Percentiles rank a stretch among this genome's conserved stretches.
Conservation (phyloP, 495 filamentous ascomycete species). For the Darksidea phi region DNA sequence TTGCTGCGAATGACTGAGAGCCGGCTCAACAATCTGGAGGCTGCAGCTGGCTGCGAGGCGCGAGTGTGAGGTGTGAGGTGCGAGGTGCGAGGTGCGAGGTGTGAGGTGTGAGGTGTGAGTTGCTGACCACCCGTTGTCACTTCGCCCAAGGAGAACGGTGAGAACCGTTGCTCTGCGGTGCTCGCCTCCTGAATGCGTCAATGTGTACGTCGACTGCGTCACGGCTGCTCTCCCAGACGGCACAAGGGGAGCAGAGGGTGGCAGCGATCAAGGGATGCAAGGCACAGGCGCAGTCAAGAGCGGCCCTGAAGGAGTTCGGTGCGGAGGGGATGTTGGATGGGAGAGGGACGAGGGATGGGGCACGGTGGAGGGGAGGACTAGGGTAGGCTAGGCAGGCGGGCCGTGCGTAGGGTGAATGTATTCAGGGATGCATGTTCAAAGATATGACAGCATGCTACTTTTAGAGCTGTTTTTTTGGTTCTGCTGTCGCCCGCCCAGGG, state of each 20-base stretch:
- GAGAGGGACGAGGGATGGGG: constrained; percentile 9
- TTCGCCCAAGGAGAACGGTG: background rate
- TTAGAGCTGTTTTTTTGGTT: constrained; percentile 15
- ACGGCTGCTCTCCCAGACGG: background rate
- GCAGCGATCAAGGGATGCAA: constrained; percentile 6
- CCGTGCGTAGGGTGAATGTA: constrained; percentile 32
- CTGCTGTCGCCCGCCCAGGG: constrained; percentile 13
- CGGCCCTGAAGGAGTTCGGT: background rate
- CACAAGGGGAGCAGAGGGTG: background rate
- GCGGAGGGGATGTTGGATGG: background rate
- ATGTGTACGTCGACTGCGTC: constrained; percentile 16
- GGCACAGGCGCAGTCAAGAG: background rate
- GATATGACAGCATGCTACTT: constrained; percentile 28
- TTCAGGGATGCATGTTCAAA: constrained; percentile 20
- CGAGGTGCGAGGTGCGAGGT: constrained; percentile 15
- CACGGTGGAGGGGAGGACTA: constrained; percentile 7
- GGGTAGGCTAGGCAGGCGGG: constrained; percentile 7
- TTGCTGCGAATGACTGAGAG: background rate
- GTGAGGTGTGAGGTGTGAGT: too few species aligned
- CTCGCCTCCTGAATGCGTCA: constrained; percentile 20
- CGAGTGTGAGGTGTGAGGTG: too few species aligned
- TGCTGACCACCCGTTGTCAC: constrained; percentile 22
- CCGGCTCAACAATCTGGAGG: too few species aligned
- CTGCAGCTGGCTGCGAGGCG: too few species aligned
- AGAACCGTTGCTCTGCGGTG: too few species aligned